Percentiles rank a stretch among this genome's conserved stretches.
phyloP scores from a whole-genome alignment of 257 asterid genomes.

The Buddleja alternifolia region DNA sequence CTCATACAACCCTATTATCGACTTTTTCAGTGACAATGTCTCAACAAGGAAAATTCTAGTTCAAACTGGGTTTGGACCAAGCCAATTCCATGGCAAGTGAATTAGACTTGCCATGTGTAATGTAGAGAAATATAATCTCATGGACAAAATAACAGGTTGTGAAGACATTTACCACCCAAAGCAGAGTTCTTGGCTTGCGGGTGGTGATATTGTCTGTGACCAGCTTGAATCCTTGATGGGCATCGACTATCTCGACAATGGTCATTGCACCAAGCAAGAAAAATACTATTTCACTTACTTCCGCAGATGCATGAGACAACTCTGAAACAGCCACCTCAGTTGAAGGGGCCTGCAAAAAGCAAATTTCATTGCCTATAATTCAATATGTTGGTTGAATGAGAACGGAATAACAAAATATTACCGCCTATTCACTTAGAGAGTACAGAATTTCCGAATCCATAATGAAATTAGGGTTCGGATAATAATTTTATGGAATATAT shows the following conservation, averaged over 20 bases:
- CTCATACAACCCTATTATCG: no score
- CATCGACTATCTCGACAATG: conserved; percentile 93
- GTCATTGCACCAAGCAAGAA: conserved; percentile 99
- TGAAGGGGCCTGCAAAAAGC: conserved; percentile 84
- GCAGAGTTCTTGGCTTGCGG: conserved; percentile 88
- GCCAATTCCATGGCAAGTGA: no score
- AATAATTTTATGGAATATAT: neutral
- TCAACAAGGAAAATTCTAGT: no score
- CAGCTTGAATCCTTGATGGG: conserved; percentile 98
- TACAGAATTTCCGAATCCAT: neutral
- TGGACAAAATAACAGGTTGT: conserved; percentile 19
- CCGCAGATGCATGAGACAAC: conserved; percentile 94
- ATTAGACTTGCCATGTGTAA: no score
- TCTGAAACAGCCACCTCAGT: conserved; percentile 86
- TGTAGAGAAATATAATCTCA: conserved; percentile 6
- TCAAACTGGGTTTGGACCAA: no score
- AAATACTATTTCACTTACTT: conserved; percentile 94
- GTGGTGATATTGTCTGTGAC: conserved; percentile 94
- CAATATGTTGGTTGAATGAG: conserved; percentile 14
- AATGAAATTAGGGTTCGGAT: conserved; percentile 17
- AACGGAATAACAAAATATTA: neutral
- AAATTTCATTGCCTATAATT: conserved; percentile 24
- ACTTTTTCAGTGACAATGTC: no score
- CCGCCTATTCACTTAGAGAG: neutral
- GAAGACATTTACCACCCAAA: conserved; percentile 88